Conservation (phyloP, 2,329 filamentous ascomycete genomes). For the Alternaria triticina region DNA sequence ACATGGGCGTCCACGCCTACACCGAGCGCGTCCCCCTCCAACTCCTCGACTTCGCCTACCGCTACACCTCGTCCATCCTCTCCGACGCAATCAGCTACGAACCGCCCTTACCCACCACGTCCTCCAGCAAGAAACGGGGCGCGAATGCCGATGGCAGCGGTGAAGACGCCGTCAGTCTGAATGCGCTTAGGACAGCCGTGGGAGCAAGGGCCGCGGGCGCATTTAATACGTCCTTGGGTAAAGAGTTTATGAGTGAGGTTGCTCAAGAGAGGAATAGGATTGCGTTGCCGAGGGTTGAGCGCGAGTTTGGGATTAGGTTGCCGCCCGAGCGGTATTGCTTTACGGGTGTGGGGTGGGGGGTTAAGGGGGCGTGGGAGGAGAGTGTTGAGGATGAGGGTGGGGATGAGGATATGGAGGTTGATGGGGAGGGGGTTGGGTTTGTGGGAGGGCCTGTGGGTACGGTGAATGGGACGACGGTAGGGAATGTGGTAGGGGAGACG, state of each 20-base stretch:
- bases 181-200: constrained; percentile 76
- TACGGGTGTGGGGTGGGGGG: constrained; percentile 43
- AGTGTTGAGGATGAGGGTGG: constrained; percentile 69
- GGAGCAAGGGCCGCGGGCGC: constrained; percentile 71
- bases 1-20: constrained; percentile 79
- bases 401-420: constrained; percentile 69
- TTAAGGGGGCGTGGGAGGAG: constrained; percentile 64
- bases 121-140: constrained; percentile 28
- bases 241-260: constrained; percentile 80
- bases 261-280: constrained; percentile 58
- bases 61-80: constrained; percentile 75
- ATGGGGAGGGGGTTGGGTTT: constrained; percentile 3
- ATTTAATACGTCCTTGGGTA: constrained; percentile 67
- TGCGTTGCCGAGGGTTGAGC: constrained; percentile 54
- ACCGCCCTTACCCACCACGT: constrained; percentile 24
- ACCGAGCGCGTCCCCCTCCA: constrained; percentile 82
- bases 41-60: constrained; percentile 85
- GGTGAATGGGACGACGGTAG: constrained; percentile 24
- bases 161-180: constrained; percentile 64
- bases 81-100: constrained; percentile 61
- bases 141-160: constrained; percentile 24
- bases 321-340: constrained; percentile 66
- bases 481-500: no score
- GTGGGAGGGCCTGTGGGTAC: constrained; percentile 34
- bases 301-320: constrained; percentile 64